Conservation (phyloP, 129 eudicot genomes). For the Centella asiatica region DNA sequence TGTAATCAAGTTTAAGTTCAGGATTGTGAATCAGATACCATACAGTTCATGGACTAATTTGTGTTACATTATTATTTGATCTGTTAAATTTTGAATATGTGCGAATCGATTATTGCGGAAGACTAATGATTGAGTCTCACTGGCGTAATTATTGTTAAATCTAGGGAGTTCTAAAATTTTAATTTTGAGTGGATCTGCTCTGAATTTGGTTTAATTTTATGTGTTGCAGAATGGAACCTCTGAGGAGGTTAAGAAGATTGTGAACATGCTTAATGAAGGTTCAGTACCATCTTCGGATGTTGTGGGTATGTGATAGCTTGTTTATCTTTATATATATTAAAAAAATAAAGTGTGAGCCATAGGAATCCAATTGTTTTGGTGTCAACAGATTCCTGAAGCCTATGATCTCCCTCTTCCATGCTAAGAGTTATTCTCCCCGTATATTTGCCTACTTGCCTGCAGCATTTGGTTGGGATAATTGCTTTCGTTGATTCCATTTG, state of each 20-base stretch:
- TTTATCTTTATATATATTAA: too few relatives aligned
- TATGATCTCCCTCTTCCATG: too few relatives aligned
- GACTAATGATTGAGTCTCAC: not conserved
- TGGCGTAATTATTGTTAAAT: not conserved
- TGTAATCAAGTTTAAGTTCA: not conserved
- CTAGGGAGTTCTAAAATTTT: not conserved
- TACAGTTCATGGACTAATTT: not conserved
- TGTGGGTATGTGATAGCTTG: slow-evolving; percentile 57
- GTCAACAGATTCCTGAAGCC: too few relatives aligned
- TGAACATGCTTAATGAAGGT: slow-evolving; percentile 65
- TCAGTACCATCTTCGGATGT: slow-evolving; percentile 66
- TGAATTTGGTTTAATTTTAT: slow-evolving; percentile 2
- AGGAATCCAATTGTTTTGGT: too few relatives aligned
- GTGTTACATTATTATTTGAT: not conserved
- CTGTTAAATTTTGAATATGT: not conserved
- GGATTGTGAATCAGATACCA: too few relatives aligned
- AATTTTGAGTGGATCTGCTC: slow-evolving; percentile 4
- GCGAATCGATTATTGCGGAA: not conserved
- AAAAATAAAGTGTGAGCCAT: too few relatives aligned
- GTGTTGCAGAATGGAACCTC: slow-evolving; percentile 67
- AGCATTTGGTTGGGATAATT: too few relatives aligned
- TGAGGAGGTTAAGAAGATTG: slow-evolving; percentile 85
- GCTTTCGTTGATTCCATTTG: too few relatives aligned
- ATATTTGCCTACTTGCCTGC: too few relatives aligned
- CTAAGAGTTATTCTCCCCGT: too few relatives aligned